Conservation (phyloP, 352 stramenopile species). For the Pythium sukuiense region DNA sequence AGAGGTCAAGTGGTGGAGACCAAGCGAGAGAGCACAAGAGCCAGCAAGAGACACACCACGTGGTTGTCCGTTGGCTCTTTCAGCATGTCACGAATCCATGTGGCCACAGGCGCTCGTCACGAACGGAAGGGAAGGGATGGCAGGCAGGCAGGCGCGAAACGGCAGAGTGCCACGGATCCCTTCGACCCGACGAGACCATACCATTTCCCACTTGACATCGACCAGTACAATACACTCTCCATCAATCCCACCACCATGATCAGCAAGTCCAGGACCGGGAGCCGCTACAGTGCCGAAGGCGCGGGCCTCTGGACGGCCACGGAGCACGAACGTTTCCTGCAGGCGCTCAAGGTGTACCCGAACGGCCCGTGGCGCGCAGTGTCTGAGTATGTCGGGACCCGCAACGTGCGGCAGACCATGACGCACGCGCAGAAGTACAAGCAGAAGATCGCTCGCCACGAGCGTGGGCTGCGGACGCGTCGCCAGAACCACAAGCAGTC, state of each 20-base stretch:
- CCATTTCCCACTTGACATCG: background rate
- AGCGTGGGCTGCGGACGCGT: conserved; percentile 28
- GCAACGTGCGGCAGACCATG: conserved; percentile 36
- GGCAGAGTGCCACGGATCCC: background rate
- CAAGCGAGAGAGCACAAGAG: background rate
- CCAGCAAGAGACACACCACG: background rate
- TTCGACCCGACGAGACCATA: background rate
- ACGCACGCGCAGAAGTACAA: conserved; percentile 51
- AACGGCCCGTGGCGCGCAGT: conserved; percentile 33
- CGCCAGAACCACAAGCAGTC: conserved; percentile 1
- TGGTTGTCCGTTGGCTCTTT: too few relatives aligned
- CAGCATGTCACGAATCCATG: background rate
- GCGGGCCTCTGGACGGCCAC: conserved; percentile 27
- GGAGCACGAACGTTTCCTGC: conserved; percentile 35
- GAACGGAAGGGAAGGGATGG: background rate
- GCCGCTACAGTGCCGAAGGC: conserved; percentile 21
- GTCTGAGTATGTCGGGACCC: conserved; percentile 30
- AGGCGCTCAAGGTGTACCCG: conserved; percentile 32
- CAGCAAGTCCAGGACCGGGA: conserved; percentile 5
- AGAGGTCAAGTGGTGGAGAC: background rate
- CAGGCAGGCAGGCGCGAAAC: background rate
- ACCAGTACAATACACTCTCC: background rate
- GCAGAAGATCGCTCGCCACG: conserved; percentile 37
- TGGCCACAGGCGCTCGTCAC: background rate
- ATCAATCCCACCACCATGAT: background rate